Conservation (phyloP, 73 alveolate genomes). For the Paramecium pentaurelia region DNA sequence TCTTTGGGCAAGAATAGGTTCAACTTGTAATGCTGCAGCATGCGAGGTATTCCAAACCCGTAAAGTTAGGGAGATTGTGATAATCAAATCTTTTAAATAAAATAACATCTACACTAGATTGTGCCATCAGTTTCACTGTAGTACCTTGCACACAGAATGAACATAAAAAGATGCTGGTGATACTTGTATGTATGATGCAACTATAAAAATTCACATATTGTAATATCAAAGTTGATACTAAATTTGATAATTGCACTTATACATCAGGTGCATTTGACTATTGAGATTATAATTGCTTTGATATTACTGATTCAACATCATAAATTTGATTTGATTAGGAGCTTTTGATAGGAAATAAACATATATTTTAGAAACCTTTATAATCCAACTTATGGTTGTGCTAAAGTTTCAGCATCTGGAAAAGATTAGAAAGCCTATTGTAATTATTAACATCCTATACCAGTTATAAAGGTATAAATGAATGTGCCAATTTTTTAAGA, state of each 20-base stretch:
- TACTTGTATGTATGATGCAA: background rate
- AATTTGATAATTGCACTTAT: background rate
- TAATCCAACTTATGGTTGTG: background rate
- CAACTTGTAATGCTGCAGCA: background rate
- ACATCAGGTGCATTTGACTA: background rate
- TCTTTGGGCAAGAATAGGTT: too few species aligned
- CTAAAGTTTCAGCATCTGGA: background rate
- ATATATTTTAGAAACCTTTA: background rate
- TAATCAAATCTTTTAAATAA: too few species aligned
- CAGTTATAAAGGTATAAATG: too few species aligned
- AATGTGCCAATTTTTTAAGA: too few species aligned
- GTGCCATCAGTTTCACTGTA: too few species aligned
- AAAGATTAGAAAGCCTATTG: background rate
- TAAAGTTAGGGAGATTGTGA: too few species aligned
- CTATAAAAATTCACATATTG: background rate
- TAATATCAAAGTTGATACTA: background rate
- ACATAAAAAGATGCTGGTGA: background rate
- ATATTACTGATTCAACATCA: background rate
- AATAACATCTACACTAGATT: too few species aligned
- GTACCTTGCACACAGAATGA: too few species aligned
- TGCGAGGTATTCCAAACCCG: background rate
- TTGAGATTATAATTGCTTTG: background rate
- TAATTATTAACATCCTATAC: background rate
- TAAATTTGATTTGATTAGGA: background rate
- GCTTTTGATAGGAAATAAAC: background rate